These are phyloP conservation scores for Entomophthora muscae DNA, from an alignment of 371 early-diverging fungal species.

Conservation along the genomic window DNA sequence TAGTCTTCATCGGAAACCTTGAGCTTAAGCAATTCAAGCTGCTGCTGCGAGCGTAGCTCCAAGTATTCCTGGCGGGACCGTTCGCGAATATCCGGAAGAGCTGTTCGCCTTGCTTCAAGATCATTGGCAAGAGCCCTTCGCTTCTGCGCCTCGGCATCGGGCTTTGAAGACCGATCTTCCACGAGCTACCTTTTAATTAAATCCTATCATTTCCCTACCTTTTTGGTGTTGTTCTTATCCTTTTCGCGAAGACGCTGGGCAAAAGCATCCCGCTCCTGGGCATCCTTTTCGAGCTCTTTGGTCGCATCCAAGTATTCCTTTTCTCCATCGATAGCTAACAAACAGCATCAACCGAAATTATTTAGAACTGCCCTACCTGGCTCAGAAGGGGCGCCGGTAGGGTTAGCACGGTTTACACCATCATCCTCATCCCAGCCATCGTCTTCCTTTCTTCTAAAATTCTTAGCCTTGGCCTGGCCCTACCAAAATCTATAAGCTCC, in stretches of 20 bases:
- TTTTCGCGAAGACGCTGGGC: conserved; percentile 60
- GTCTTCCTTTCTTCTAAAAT: neutral
- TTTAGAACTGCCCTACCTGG: neutral
- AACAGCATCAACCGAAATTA: neutral
- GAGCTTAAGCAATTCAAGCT: conserved; percentile 50
- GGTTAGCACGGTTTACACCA: neutral
- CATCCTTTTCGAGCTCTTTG: conserved; percentile 34
- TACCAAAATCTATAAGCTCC: too few relatives aligned
- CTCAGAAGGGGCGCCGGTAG: neutral
- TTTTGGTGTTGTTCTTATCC: conserved; percentile 68
- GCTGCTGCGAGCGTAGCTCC: conserved; percentile 66
- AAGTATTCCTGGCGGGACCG: conserved; percentile 82
- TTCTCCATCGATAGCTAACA: conserved; percentile 12
- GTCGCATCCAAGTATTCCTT: conserved; percentile 26
- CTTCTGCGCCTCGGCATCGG: conserved; percentile 41
- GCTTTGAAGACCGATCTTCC: conserved; percentile 62
- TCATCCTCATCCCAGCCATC: neutral
- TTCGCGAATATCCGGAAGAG: conserved; percentile 56
- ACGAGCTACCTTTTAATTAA: conserved; percentile 24
- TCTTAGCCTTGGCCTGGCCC: neutral
- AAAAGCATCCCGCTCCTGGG: conserved; percentile 80
- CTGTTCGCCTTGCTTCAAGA: conserved; percentile 34
- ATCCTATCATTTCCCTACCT: conserved; percentile 13
- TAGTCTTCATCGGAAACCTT: conserved; percentile 76
- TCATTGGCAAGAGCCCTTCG: conserved; percentile 71